Evolutionary conservation across 1,139 yeast genomes (phyloP).

Genomic region (Taiozyma onychis): DNA sequence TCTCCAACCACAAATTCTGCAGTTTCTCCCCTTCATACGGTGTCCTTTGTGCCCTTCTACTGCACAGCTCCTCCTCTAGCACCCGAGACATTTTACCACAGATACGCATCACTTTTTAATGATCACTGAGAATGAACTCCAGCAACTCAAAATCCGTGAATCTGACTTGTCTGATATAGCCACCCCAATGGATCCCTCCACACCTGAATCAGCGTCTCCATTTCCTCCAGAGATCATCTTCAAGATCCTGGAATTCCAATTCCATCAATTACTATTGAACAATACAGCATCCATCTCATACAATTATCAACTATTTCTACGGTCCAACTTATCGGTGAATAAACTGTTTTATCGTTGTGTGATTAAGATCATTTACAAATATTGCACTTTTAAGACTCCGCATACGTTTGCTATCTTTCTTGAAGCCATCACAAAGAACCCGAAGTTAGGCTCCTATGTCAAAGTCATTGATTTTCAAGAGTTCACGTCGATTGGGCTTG

Average conservation of each 20-base stretch:
- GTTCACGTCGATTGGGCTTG: slow-evolving; percentile 85
- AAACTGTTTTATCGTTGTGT: slow-evolving; percentile 32
- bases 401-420: slow-evolving; percentile 73
- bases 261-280: slow-evolving; percentile 32
- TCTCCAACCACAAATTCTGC: too few relatives aligned
- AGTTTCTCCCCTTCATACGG: background rate
- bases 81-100: too few relatives aligned
- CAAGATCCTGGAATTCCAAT: slow-evolving; percentile 33
- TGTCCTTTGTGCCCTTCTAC: too few relatives aligned
- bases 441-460: slow-evolving; percentile 57
- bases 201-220: background rate
- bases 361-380: slow-evolving; percentile 29
- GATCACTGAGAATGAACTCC: background rate
- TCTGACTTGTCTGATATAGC: background rate
- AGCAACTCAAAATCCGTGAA: background rate
- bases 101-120: background rate
- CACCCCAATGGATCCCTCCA: background rate
- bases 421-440: slow-evolving; percentile 45
- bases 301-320: slow-evolving; percentile 30
- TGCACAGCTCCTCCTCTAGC: too few relatives aligned
- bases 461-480: slow-evolving; percentile 82
- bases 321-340: slow-evolving; percentile 31
- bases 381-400: slow-evolving; percentile 62
- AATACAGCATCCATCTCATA: slow-evolving; percentile 32
- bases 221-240: slow-evolving; percentile 34